A percentile compares a stretch with the other conserved stretches of the same genome.
Evolutionary conservation across 169 alveolate species (phyloP).

Genomic region (Eimeria acervulina): DNA sequence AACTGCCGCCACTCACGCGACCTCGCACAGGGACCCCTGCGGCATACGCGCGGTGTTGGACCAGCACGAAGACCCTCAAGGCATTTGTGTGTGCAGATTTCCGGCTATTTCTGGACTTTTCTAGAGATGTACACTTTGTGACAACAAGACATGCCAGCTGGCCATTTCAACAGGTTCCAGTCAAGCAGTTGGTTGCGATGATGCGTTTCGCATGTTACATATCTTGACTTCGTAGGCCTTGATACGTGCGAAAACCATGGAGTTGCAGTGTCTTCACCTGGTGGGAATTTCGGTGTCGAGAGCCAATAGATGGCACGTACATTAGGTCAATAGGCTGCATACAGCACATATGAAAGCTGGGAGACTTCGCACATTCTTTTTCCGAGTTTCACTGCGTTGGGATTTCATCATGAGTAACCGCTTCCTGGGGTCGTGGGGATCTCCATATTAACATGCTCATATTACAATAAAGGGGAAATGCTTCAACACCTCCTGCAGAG

Average conservation of each 20-base stretch:
- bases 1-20: background rate
- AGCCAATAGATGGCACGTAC: background rate
- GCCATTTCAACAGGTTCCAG: too few species aligned
- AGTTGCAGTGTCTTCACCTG: background rate
- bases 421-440: background rate
- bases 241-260: background rate
- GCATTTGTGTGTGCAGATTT: background rate
- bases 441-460: background rate
- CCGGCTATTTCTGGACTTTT: background rate
- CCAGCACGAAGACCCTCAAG: background rate
- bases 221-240: background rate
- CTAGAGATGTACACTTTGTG: background rate
- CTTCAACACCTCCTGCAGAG: background rate
- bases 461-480: background rate
- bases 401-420: background rate
- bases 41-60: background rate
- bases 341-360: background rate
- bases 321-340: background rate
- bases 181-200: background rate
- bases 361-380: background rate
- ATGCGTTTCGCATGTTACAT: background rate
- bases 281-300: background rate
- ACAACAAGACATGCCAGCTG: background rate
- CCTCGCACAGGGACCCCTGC: constrained; percentile 22
- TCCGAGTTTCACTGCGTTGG: background rate